A percentile compares a stretch with the other conserved stretches of the same genome.
Conservation (phyloP, 2,329 filamentous ascomycete species). For the Macrophomina phaseolina region DNA sequence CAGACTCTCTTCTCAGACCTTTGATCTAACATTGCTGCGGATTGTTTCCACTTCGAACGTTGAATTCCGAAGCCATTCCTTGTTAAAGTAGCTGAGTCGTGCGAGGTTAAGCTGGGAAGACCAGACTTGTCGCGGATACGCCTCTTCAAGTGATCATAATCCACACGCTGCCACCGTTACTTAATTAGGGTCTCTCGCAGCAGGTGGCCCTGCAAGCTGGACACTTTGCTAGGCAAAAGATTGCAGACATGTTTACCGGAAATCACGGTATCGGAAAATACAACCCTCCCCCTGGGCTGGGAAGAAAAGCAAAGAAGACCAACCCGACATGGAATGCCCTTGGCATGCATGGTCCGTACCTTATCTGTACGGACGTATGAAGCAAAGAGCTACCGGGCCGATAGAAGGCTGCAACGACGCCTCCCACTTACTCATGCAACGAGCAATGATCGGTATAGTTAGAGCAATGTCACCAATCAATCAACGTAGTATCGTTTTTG, state of each 20-base stretch:
- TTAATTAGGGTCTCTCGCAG: background rate
- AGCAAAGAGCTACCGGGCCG: background rate
- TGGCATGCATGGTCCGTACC: background rate
- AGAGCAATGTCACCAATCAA: background rate
- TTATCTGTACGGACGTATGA: background rate
- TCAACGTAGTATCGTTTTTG: background rate
- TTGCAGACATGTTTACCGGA: background rate
- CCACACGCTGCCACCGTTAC: too few relatives aligned
- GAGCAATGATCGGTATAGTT: background rate
- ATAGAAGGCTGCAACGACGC: background rate
- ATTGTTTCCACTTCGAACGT: too few relatives aligned
- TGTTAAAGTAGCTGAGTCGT: too few relatives aligned
- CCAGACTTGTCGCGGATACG: too few relatives aligned
- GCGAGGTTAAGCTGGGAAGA: too few relatives aligned
- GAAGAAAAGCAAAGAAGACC: too few relatives aligned
- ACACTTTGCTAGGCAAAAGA: background rate
- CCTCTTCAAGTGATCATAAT: too few relatives aligned
- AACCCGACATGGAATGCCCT: background rate
- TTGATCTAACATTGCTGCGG: too few relatives aligned
- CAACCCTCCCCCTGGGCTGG: too few relatives aligned
- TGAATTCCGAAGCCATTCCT: too few relatives aligned
- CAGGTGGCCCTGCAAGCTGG: background rate
- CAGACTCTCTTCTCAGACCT: too few relatives aligned
- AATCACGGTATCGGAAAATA: background rate
- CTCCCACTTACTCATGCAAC: background rate